phyloP scores from a whole-genome alignment of 805 yeast genomes.

The Hanseniaspora guilliermondii region DNA sequence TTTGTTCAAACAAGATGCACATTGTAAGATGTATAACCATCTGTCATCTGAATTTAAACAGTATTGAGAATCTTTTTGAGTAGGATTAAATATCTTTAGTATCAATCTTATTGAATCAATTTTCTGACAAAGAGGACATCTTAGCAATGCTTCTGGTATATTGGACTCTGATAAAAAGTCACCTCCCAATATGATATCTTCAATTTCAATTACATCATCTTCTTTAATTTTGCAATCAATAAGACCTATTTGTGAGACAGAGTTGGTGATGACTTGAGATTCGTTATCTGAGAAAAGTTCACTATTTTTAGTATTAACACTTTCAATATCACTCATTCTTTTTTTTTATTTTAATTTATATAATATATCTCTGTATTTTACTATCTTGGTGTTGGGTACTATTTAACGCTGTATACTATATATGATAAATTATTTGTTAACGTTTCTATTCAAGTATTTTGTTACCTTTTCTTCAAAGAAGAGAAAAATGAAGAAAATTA shows the following conservation, averaged over 20 bases:
- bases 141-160: slow-evolving; percentile 39
- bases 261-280: slow-evolving; percentile 20
- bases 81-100: slow-evolving; percentile 69
- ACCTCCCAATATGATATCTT: slow-evolving; percentile 78
- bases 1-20: slow-evolving; percentile 58
- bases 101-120: slow-evolving; percentile 47
- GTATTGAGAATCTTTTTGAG: slow-evolving; percentile 32
- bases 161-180: slow-evolving; percentile 15
- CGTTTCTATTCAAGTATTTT: too few species aligned
- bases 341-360: neutral
- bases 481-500: too few species aligned
- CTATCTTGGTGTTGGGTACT: too few species aligned
- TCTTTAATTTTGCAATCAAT: slow-evolving; percentile 48
- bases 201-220: slow-evolving; percentile 34
- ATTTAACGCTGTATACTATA: too few species aligned
- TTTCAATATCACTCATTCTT: slow-evolving; percentile 8
- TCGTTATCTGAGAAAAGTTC: slow-evolving; percentile 13
- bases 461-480: too few species aligned
- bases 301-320: slow-evolving; percentile 21
- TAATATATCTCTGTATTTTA: neutral
- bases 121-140: slow-evolving; percentile 53
- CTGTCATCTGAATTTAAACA: slow-evolving; percentile 59
- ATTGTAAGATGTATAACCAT: slow-evolving; percentile 66
- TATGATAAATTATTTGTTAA: too few species aligned
- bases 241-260: slow-evolving; percentile 43